A percentile compares a stretch with the other conserved stretches of the same genome.
Evolutionary conservation across 495 filamentous ascomycete species (phyloP).

Genomic region (Xylaria scruposa): DNA sequence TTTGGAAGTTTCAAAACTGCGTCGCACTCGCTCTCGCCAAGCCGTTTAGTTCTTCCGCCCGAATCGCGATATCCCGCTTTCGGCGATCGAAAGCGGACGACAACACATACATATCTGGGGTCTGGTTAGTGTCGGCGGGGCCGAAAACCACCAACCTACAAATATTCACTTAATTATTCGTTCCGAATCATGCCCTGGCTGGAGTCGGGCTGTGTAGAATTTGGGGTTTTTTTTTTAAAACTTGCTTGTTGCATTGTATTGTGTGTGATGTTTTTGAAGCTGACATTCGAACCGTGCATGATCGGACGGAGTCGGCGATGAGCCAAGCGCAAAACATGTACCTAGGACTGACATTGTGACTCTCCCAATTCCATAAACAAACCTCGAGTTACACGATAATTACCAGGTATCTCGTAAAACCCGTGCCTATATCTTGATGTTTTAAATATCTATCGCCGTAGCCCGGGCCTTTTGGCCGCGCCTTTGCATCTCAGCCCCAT

Average conservation of each 20-base stretch:
- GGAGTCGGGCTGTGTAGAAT: neutral
- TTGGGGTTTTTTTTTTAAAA: neutral
- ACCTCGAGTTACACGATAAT: neutral
- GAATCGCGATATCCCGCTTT: conserved; percentile 1
- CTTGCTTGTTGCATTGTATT: neutral
- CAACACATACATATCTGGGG: conserved; percentile 1
- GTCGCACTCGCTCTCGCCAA: neutral
- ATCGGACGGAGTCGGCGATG: conserved; percentile 19
- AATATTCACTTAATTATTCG: neutral
- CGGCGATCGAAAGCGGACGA: conserved; percentile 5
- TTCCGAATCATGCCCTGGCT: neutral
- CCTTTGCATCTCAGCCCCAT: neutral
- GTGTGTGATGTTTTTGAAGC: neutral
- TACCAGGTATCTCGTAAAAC: neutral
- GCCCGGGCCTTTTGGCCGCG: neutral
- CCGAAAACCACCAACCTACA: neutral
- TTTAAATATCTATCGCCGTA: neutral
- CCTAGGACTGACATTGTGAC: neutral
- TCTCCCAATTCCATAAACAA: neutral
- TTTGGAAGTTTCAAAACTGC: neutral
- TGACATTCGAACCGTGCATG: neutral
- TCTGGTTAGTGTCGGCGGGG: neutral
- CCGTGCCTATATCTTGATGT: neutral
- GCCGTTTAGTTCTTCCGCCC: neutral
- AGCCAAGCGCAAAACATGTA: neutral